Percentiles rank a stretch among this genome's conserved stretches.
These are phyloP conservation scores for Aspergillus neoniger DNA, from an alignment of 2,329 filamentous ascomycete species.

Conservation along the genomic window DNA sequence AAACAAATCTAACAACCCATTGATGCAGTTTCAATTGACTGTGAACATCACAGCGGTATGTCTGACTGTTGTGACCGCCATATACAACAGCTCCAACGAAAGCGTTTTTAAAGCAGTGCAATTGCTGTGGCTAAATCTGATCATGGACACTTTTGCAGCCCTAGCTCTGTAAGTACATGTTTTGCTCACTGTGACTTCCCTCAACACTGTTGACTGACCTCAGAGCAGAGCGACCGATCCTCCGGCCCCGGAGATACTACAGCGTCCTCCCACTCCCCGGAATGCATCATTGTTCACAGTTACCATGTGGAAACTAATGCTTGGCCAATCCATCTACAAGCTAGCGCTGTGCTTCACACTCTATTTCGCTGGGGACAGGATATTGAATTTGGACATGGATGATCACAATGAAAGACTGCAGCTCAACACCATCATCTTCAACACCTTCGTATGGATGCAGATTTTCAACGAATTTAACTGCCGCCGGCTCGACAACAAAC, in stretches of 20 bases:
- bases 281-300: slow-evolving; percentile 73
- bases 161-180: slow-evolving; percentile 57
- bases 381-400: slow-evolving; percentile 53
- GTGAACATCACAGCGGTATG: slow-evolving; percentile 89
- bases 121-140: slow-evolving; percentile 88
- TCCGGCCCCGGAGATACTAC: slow-evolving; percentile 72
- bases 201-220: no score
- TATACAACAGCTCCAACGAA: slow-evolving; percentile 65
- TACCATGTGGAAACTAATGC: slow-evolving; percentile 99
- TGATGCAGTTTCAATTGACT: slow-evolving; percentile 54
- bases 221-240: slow-evolving; percentile 68
- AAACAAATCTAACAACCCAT: not conserved
- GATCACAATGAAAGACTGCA: slow-evolving; percentile 35
- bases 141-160: slow-evolving; percentile 92
- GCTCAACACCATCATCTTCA: slow-evolving; percentile 84
- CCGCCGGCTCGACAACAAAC: slow-evolving; percentile 84
- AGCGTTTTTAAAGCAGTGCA: slow-evolving; percentile 79
- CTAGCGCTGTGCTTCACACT: slow-evolving; percentile 73
- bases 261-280: slow-evolving; percentile 70
- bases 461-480: slow-evolving; percentile 98
- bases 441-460: slow-evolving; percentile 98
- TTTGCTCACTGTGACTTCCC: slow-evolving; percentile 14
- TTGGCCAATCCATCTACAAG: slow-evolving; percentile 86
- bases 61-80: slow-evolving; percentile 80
- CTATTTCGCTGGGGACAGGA: slow-evolving; percentile 66